Evolutionary conservation across 2,329 filamentous ascomycete species (phyloP), one percentile per base, ranked within the genome.

Genomic region (Ophiobolus disseminans): DNA sequence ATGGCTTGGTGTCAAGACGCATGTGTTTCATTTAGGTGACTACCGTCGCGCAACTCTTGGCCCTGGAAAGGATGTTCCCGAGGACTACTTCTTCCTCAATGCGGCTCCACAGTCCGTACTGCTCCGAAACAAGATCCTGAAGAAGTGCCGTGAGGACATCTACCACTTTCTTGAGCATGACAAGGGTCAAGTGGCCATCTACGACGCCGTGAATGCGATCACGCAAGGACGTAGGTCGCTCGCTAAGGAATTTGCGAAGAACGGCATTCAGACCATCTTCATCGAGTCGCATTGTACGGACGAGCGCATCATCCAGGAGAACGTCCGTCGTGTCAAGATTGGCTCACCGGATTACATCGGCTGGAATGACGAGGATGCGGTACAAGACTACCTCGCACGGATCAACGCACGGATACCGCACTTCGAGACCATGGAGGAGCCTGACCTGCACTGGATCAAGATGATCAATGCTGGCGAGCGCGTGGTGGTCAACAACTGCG

Each of bases 381-480:
- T 96, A 22, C 87, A 90, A 66, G 86, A 97, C 63, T 99, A 99
- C 67, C 83, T 99, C 30, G 84, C 86, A 55, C 87, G 94, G 40
- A 97, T 99, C 68, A 87, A 91, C 55, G 87, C 90, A 62, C 90
- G 94, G 61, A 99, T 99, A 50, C 94, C 94, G 16, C 87, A 93
- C 50, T 99, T 96, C 63, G 92, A 99, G 76, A 96, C 91, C 1
- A 97, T 99, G 91, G 84, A 92, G 64, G 94, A 99, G 73, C 82
- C 83, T 22, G 92, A 97, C 59, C 82, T 99, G 55, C 96, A 97
- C 72, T 99, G 93, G 76, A 93, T 99, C 77, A 97, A 96, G 78
- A 97, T 99, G 93, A 96, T 97, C 71, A 99, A 99, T 62, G 94
- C 94, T 6, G 94, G 94, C 35, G 86, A 93, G 68, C 86, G 91